Base-by-base conservation (phyloP, 2,329 filamentous ascomycete species). In the Calonectria pteridis region DNA sequence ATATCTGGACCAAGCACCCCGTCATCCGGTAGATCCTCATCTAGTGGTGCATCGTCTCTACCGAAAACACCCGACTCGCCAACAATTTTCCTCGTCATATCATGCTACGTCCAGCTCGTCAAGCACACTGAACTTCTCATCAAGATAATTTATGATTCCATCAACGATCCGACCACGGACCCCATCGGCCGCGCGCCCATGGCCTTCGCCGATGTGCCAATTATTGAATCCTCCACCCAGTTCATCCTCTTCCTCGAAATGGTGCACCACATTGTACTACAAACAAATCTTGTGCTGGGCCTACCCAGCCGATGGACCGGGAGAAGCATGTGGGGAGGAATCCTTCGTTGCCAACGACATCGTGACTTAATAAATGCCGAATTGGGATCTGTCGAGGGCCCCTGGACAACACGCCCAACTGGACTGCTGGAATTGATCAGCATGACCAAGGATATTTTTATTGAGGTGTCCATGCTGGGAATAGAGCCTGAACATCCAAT, bases 221-320 rank as follows among this genome's bases (percentile, higher is more conserved):
- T 82, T 16, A 43, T 76, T 26, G 80, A 83, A 55, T 73, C 78
- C 0, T 76, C 77, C 1, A 68, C 80, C 10, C 81, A 83, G 51
- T 79, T 81, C 18, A 67, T 79, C 14, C 76, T 83, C 26, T 83
- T 82, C 65, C 75, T 68, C 29, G 81, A 83, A 70, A 62, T 82
- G 20, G 43, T 82, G 6, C 62, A 68, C 2, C 80, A 82, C 23
- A n/a, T 80, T 20, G 18, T 83, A 31, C 37, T 72, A 13, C 81
- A 82, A 37, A 77, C 77, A 46, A 81, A 80, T 59, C 62, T 81
- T 2, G 66, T 82, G 3, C 74, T 83, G 2, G 82, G 82, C 0
- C 37, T 83, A 0, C 81, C 82, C 6, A 73, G 75, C 33, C 31
- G 69, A 1, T 77, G 79, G 79, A 71, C 77, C 2, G 64, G 35